Base-by-base conservation (phyloP, 1,139 yeast species). In the Tardiomyces depauwii region DNA sequence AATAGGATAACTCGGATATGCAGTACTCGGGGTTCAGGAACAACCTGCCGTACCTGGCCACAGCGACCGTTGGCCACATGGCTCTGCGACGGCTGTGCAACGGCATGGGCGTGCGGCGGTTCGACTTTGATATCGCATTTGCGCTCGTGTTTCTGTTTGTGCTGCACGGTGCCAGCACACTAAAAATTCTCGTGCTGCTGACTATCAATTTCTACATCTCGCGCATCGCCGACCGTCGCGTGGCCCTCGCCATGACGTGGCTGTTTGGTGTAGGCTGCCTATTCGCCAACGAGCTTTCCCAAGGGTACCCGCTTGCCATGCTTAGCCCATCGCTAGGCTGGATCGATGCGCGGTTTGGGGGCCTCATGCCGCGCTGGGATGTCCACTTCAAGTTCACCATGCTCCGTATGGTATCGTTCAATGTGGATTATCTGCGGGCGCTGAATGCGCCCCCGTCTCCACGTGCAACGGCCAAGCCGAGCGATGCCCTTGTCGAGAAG, bases 321-420 rank as follows among this genome's bases (percentile, higher is more conserved):
- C 57, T 47, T 28, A 73, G 39, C 52, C 64, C 55, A 47, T 54
- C 19, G 55, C 80, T 61, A 19, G 62, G 68, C 0, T 62, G 74
- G 21, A 61, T 86, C 54, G 94, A 60, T 47, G 58, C 54, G 27
- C 42, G 46, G n/a, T 59, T 56, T 43, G 56, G 66, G 4, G 97
- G 98, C 0, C 73, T 89, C 23, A 80, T 91, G 53, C 73, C 78
- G 18, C 72, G 97, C 54, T 93, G 99, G 99, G 97, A 91, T 60
- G 96, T 93, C 9, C 86, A 85, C 57, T 93, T 80, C 72, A 93
- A 91, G 63, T 87, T 93, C 63, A 82, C 95, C 0, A 68, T 91
- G 52, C 72, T 93, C 46, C 73, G 96, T 54, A 77, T 88, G 76
- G 66, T 93, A 43, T 85, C 96, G 48, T 91, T 74, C 64, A 85